phyloP scores from a whole-genome alignment of 139 green algal species.

The Volvox reticuliferus region DNA sequence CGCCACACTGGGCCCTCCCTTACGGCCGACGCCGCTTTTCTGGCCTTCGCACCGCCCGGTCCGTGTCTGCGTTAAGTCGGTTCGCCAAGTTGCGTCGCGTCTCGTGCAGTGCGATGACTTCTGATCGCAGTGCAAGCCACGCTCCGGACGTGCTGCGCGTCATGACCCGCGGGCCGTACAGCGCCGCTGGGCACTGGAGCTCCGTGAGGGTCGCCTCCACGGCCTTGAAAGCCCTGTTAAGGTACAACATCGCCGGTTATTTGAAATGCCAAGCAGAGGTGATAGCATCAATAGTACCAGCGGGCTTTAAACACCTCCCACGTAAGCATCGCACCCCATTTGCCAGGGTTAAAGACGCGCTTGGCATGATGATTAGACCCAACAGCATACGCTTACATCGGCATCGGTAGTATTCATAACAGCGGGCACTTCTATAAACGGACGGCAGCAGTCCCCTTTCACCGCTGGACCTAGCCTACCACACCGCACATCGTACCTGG shows the following conservation, averaged over 20 bases:
- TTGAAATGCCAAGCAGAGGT: too few species aligned
- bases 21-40: conserved; percentile 44
- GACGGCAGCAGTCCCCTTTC: too few species aligned
- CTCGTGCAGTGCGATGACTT: conserved; percentile 77
- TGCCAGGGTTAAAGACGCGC: too few species aligned
- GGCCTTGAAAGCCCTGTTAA: conserved; percentile 66
- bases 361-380: too few species aligned
- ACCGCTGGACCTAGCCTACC: too few species aligned
- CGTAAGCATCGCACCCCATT: too few species aligned
- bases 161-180: conserved; percentile 58
- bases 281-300: too few species aligned
- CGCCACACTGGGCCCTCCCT: background rate
- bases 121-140: conserved; percentile 74
- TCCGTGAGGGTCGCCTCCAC: conserved; percentile 75
- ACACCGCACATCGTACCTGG: background rate
- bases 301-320: too few species aligned
- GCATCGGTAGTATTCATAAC: too few species aligned
- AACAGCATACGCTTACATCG: too few species aligned
- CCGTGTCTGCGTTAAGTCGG: conserved; percentile 32
- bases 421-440: too few species aligned
- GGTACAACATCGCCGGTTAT: too few species aligned
- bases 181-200: conserved; percentile 53
- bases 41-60: conserved; percentile 6
- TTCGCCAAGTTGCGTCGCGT: conserved; percentile 54
- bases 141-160: conserved; percentile 70